These are phyloP conservation scores for Butyriboletus loyo DNA, from an alignment of 768 basidiomycete species.

Conservation along the genomic window DNA sequence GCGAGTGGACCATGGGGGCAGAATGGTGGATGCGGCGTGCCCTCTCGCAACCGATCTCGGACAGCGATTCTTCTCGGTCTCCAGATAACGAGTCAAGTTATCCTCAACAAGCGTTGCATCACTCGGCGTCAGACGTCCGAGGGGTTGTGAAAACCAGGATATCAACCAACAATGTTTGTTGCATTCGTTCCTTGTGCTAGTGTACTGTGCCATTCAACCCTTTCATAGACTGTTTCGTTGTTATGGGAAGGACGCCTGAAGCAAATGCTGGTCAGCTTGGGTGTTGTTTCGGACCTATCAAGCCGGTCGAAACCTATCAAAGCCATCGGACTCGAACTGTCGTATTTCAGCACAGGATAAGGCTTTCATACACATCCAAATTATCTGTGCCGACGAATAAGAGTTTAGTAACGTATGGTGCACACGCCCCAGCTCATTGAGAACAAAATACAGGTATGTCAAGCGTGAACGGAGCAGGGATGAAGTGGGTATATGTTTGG, in stretches of 20 bases:
- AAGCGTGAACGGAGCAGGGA: conserved; percentile 13
- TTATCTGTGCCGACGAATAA: conserved; percentile 11
- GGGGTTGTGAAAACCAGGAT: conserved; percentile 89
- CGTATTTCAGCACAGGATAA: conserved; percentile 77
- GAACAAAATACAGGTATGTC: conserved; percentile 22
- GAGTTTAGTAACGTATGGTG: conserved; percentile 19
- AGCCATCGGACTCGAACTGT: conserved; percentile 87
- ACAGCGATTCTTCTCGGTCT: conserved; percentile 6
- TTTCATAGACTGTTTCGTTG: conserved; percentile 72
- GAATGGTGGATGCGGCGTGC: conserved; percentile 91
- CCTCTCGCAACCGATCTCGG: conserved; percentile 26
- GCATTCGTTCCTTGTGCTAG: not conserved
- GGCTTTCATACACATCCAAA: not conserved
- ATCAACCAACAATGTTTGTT: conserved; percentile 82
- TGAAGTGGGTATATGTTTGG: conserved; percentile 23
- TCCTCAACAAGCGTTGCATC: conserved; percentile 6
- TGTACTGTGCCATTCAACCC: not conserved
- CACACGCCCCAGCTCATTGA: conserved; percentile 12
- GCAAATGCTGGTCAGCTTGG: conserved; percentile 86
- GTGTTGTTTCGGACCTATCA: conserved; percentile 87
- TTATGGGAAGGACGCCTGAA: conserved; percentile 93
- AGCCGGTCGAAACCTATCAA: conserved; percentile 84
- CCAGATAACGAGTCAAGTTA: conserved; percentile 2
- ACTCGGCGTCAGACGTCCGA: conserved; percentile 41
- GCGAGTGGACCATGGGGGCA: conserved; percentile 92